A percentile compares a stretch with the other conserved stretches of the same genome.
Conservation (phyloP, 2,329 filamentous ascomycete genomes). For the Amesomyces nigricolor region DNA sequence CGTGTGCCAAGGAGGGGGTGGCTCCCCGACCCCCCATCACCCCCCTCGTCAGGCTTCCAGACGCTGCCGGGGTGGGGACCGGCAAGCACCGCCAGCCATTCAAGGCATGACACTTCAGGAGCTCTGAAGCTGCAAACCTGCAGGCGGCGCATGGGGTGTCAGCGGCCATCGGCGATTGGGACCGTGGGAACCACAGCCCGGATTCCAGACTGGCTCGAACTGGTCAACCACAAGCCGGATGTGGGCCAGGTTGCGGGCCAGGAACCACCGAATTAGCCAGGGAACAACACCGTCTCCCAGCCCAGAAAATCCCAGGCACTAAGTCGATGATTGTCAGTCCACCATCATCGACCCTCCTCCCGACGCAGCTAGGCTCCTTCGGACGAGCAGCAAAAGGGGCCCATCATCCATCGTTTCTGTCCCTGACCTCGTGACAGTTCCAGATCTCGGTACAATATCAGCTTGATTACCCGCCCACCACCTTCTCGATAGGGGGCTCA, state of each 20-base stretch:
- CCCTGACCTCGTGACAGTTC: conserved; percentile 15
- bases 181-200: conserved; percentile 11
- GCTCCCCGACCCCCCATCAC: not conserved
- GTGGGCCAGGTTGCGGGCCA: not conserved
- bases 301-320: conserved; percentile 7
- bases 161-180: conserved; percentile 17
- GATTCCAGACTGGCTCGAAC: conserved; percentile 9
- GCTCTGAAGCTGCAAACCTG: conserved; percentile 23
- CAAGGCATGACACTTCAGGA: conserved; percentile 27
- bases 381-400: not conserved
- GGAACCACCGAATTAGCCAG: conserved; percentile 4
- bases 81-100: conserved; percentile 22
- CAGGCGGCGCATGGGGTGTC: conserved; percentile 23
- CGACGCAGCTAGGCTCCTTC: conserved; percentile 10
- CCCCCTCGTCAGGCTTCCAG: conserved; percentile 23
- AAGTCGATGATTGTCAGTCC: conserved; percentile 8
- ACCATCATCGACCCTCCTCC: conserved; percentile 2
- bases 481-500: not conserved
- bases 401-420: not conserved
- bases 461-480: conserved; percentile 12
- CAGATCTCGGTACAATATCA: conserved; percentile 15
- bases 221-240: not conserved
- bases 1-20: conserved; percentile 13
- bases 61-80: conserved; percentile 21
- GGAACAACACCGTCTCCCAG: not conserved